Conservation (phyloP, 805 yeast genomes). For the Myxozyma mucilagina region DNA sequence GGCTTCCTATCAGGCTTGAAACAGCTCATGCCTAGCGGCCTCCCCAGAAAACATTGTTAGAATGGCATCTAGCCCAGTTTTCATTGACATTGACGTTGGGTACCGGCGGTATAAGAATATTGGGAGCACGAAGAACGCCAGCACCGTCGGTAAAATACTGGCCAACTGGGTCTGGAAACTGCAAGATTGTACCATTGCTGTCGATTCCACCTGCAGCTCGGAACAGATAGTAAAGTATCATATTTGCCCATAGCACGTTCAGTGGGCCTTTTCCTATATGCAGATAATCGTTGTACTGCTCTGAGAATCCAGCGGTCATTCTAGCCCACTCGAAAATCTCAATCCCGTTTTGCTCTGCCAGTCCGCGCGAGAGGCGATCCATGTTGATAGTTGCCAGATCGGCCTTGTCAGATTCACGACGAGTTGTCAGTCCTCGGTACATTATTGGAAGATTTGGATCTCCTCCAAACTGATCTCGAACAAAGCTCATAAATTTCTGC, state of each 20-base stretch:
- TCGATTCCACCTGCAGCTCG: conserved; percentile 29
- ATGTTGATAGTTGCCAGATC: conserved; percentile 19
- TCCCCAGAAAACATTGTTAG: conserved; percentile 21
- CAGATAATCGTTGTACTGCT: conserved; percentile 20
- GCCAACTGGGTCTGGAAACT: conserved; percentile 13
- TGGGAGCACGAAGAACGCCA: conserved; percentile 6
- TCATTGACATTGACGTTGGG: conserved; percentile 7
- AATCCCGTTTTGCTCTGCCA: conserved; percentile 12
- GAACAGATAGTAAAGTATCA: conserved; percentile 23
- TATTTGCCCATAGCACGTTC: conserved; percentile 13
- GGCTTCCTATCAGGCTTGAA: not conserved
- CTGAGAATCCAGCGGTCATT: conserved; percentile 16
- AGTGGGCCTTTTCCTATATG: conserved; percentile 21
- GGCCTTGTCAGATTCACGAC: conserved; percentile 12
- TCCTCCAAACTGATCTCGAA: conserved; percentile 16
- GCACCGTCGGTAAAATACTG: conserved; percentile 14
- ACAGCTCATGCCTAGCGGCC: conserved; percentile 6
- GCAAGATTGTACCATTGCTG: conserved; percentile 7
- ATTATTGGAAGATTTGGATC: conserved; percentile 18
- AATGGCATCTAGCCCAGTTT: conserved; percentile 26
- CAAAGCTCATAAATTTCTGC: conserved; percentile 12
- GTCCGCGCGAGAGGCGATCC: conserved; percentile 24
- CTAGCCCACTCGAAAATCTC: conserved; percentile 30
- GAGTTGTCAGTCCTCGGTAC: conserved; percentile 26
- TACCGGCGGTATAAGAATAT: not conserved